Base-by-base conservation (phyloP, 192 early-diverging fungal species). In the Coemansia sp. region DNA sequence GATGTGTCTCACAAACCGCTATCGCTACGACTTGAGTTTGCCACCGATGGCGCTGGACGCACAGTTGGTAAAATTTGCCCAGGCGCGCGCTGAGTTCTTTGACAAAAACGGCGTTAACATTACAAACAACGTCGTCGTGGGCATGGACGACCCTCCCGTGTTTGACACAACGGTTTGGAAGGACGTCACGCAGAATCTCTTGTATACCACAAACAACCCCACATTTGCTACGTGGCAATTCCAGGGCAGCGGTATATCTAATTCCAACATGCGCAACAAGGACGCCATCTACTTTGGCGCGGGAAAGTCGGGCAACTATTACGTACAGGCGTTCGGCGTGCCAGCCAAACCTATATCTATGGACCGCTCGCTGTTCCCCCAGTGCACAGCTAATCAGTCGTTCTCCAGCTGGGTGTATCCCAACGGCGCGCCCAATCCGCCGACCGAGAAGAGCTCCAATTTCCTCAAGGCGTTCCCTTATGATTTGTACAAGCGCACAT, bases 371-470 rank as follows among this genome's bases (percentile, higher is more conserved):
- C 26, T 77, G 32, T 68, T 67, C 39, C 71, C 70, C 16, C 43
- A 47, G 63, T 82, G 79, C 49, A 60, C 79, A 11, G 66, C 71
- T 37, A 82, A 82, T 68, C 68, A 82, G 62, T 74, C 79, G 4
- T 82, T 76, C 44, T 74, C 21, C 58, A 70, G 66, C 43, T 82
- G 79, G 79, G 75, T 73, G 26, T 76, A 73, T 42, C 79, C 79
- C n/a, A 68, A 71, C 16, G 72, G 46, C 14, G 26, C 39, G 3
- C 21, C 71, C 6, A 61, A 57, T 14, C 28, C 28, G 21, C 40
- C 10, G 4, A 49, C 19, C 2, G 57, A 64, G 11, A 60, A 59
- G 17, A 44, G 64, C 30, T 8, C 64, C 3, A 69, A 76, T 5
- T 28, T 40, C 16, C 62, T 38, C 62, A 57, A 40, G 32, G 52